These are phyloP conservation scores for Eucalyptus decipiens DNA, from an alignment of 345 rosid genomes.

Conservation along the genomic window DNA sequence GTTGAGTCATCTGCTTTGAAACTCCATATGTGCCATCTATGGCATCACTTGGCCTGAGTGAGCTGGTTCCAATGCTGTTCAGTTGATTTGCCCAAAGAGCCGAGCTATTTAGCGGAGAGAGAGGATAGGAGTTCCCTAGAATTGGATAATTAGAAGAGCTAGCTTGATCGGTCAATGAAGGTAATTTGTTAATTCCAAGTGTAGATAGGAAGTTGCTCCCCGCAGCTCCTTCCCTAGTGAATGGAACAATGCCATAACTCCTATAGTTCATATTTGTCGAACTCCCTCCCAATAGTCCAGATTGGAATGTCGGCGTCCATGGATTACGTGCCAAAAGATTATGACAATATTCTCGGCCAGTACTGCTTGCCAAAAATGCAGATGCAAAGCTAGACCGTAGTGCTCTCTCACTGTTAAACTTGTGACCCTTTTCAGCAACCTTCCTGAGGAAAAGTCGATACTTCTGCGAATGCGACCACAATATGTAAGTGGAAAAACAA, in stretches of 20 bases:
- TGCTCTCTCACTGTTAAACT: conserved; percentile 5
- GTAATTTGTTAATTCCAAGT: background rate
- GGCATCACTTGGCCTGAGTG: background rate
- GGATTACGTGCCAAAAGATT: background rate
- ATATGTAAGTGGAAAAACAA: background rate
- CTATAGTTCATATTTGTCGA: background rate
- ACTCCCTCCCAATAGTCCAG: background rate
- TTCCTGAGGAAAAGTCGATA: conserved; percentile 49
- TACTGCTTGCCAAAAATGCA: background rate
- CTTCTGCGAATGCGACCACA: conserved; percentile 30
- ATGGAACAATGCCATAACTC: background rate
- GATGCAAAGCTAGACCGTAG: background rate
- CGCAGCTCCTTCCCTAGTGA: background rate
- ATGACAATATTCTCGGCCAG: background rate
- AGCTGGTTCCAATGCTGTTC: background rate
- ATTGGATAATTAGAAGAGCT: background rate
- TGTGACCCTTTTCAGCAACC: background rate
- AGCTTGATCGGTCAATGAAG: background rate
- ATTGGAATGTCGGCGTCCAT: background rate
- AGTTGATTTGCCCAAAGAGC: background rate
- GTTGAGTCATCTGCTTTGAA: background rate
- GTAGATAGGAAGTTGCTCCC: background rate
- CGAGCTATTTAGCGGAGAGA: background rate
- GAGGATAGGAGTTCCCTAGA: background rate
- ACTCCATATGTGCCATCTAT: background rate